These are phyloP conservation scores for Xanthoconium stramineum DNA, from an alignment of 768 basidiomycete species.

Conservation along the genomic window DNA sequence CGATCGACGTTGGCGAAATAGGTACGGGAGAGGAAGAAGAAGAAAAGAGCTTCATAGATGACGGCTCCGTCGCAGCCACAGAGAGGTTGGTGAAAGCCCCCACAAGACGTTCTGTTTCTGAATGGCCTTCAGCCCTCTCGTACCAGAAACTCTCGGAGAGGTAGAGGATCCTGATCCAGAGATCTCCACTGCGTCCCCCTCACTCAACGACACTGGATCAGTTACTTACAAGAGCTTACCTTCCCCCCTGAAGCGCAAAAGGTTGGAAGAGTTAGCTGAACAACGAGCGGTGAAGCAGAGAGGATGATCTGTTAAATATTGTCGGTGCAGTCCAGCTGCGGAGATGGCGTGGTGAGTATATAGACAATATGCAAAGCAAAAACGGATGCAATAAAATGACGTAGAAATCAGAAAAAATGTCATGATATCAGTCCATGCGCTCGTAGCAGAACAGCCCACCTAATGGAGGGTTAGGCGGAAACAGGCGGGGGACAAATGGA, in stretches of 20 bases:
- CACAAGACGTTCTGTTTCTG: constrained; percentile 3
- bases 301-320: constrained; percentile 10
- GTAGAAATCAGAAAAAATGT: constrained; percentile 22
- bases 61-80: neutral
- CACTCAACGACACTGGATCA: neutral
- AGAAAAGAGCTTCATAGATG: constrained; percentile 3
- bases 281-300: constrained; percentile 10
- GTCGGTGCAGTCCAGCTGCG: constrained; percentile 19
- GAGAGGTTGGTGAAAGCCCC: constrained; percentile 10
- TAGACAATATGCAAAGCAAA: constrained; percentile 22
- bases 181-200: neutral
- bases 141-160: neutral
- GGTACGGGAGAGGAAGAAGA: constrained; percentile 5
- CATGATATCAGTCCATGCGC: constrained; percentile 43
- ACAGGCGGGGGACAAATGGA: constrained; percentile 8
- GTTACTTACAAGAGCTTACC: constrained; percentile 18
- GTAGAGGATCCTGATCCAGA: constrained; percentile 4
- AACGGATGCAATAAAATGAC: constrained; percentile 18
- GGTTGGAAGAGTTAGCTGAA: constrained; percentile 10
- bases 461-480: constrained; percentile 28
- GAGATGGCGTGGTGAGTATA: constrained; percentile 16
- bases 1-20: constrained; percentile 9
- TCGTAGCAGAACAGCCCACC: constrained; percentile 65
- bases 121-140: constrained; percentile 3
- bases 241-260: constrained; percentile 23